These are phyloP conservation scores for Venturia oleaginea DNA, from an alignment of 2,329 filamentous ascomycete species.

Conservation along the genomic window DNA sequence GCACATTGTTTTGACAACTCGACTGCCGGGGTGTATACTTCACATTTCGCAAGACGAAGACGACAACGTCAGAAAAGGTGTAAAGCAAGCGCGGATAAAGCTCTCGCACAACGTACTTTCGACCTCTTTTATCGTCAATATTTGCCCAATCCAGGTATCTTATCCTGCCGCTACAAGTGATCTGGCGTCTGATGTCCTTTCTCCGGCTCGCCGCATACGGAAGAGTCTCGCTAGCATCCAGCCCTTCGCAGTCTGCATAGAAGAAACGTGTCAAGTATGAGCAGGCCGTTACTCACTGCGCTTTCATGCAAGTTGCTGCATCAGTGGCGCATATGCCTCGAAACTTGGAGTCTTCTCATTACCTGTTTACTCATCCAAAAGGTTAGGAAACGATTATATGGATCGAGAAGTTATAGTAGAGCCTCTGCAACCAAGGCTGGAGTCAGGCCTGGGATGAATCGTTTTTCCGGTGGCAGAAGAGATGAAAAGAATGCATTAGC, in stretches of 20 bases:
- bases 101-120: constrained; percentile 32
- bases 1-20: neutral
- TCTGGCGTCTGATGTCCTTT: too few relatives aligned
- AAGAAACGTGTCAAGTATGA: neutral
- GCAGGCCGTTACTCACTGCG: too few relatives aligned
- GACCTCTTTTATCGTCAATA: constrained; percentile 11
- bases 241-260: neutral
- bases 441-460: too few relatives aligned
- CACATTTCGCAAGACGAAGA: constrained; percentile 36
- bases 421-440: too few relatives aligned
- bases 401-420: too few relatives aligned
- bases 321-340: too few relatives aligned
- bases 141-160: neutral
- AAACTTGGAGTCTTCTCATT: too few relatives aligned
- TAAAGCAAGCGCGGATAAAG: constrained; percentile 39
- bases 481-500: too few relatives aligned
- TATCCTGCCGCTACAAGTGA: neutral
- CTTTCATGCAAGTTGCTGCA: too few relatives aligned
- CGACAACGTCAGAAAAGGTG: constrained; percentile 38
- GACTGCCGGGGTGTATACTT: constrained; percentile 18
- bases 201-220: neutral
- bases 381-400: too few relatives aligned
- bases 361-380: too few relatives aligned
- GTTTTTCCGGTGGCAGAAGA: too few relatives aligned
- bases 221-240: neutral